A percentile compares a stretch with the other conserved stretches of the same genome.
These are phyloP conservation scores for Suillus ampliporus DNA, from an alignment of 768 basidiomycete species.

Conservation along the genomic window DNA sequence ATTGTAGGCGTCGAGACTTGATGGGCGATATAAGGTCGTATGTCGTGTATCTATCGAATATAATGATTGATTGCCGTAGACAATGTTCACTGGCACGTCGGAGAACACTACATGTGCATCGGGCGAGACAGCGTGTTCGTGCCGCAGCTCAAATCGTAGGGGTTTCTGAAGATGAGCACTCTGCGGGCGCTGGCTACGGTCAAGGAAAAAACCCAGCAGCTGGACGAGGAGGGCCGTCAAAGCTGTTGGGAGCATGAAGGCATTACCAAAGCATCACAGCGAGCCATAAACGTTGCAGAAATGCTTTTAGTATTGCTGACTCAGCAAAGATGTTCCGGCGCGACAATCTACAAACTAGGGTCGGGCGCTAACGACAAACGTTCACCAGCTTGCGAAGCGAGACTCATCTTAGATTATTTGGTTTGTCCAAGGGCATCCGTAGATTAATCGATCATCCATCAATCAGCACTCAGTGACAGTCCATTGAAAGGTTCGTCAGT, in stretches of 20 bases:
- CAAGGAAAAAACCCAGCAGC: conserved; percentile 37
- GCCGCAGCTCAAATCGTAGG: conserved; percentile 62
- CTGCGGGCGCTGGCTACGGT: conserved; percentile 13
- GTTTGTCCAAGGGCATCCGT: no score
- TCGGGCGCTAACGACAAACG: no score
- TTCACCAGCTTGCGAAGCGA: no score
- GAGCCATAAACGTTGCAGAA: conserved; percentile 9
- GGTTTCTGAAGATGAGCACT: background rate
- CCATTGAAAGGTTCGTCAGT: no score
- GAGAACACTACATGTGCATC: conserved; percentile 60
- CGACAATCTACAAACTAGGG: no score
- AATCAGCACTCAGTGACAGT: no score
- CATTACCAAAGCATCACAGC: conserved; percentile 22
- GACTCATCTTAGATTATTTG: no score
- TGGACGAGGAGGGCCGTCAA: conserved; percentile 55
- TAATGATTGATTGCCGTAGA: conserved; percentile 23
- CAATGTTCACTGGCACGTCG: conserved; percentile 40
- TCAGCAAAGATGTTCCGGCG: background rate
- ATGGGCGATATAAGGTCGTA: conserved; percentile 49
- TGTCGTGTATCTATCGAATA: conserved; percentile 47
- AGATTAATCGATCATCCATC: no score
- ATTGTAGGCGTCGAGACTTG: conserved; percentile 51
- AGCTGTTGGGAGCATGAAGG: conserved; percentile 47
- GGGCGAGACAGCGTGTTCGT: conserved; percentile 60
- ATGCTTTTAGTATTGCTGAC: conserved; percentile 22